A percentile compares a stretch with the other conserved stretches of the same genome.
These are phyloP conservation scores for Isoetes engelmannii DNA, from an alignment of 83 land plant species.

Conservation along the genomic window DNA sequence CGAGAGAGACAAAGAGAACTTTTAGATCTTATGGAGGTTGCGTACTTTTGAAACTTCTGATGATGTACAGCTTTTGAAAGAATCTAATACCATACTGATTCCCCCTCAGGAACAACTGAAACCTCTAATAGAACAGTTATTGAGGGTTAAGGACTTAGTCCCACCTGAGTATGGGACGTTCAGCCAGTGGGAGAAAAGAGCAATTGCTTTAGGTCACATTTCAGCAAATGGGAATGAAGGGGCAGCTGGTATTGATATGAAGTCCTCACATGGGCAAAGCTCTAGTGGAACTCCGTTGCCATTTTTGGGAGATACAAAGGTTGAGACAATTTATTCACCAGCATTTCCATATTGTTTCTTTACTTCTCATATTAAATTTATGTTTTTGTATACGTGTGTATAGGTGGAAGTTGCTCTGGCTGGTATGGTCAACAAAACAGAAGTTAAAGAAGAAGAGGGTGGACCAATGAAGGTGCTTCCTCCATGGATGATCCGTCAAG, in stretches of 20 bases:
- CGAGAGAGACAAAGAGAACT: slow-evolving; percentile 72
- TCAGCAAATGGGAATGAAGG: slow-evolving; percentile 38
- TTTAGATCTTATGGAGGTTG: slow-evolving; percentile 75
- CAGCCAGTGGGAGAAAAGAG: slow-evolving; percentile 78
- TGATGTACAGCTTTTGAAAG: not conserved
- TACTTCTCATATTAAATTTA: too few species aligned
- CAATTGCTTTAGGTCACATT: slow-evolving; percentile 49
- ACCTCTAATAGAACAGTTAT: slow-evolving; percentile 64
- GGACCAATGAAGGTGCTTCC: slow-evolving; percentile 63
- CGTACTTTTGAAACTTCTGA: not conserved
- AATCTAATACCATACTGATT: not conserved
- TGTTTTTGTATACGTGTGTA: not conserved
- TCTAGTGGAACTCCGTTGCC: slow-evolving; percentile 84
- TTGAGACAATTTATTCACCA: slow-evolving; percentile 8
- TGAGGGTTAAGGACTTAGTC: slow-evolving; percentile 68
- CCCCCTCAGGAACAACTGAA: slow-evolving; percentile 62
- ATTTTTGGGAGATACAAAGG: slow-evolving; percentile 84
- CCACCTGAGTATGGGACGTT: slow-evolving; percentile 82
- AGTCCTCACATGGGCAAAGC: slow-evolving; percentile 64
- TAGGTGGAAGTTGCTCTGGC: slow-evolving; percentile 90
- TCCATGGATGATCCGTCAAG: slow-evolving; percentile 93
- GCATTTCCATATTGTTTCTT: too few species aligned
- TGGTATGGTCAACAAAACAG: slow-evolving; percentile 29
- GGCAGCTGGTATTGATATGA: slow-evolving; percentile 34
- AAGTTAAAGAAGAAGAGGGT: slow-evolving; percentile 50